Base-by-base conservation (phyloP, 352 stramenopile genomes). In the Globisporangium canariense region DNA sequence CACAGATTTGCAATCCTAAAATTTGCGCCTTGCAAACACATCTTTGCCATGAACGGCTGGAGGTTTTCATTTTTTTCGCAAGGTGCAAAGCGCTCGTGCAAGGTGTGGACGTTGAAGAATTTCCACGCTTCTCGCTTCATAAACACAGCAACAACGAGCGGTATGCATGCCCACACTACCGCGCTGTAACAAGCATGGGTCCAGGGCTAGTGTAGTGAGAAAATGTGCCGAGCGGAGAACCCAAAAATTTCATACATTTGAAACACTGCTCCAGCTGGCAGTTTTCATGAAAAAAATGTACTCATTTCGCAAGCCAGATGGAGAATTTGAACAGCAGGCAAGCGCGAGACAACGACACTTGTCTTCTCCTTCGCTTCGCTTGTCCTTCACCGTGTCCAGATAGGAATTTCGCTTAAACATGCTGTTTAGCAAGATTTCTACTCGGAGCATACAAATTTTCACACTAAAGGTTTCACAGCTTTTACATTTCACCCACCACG, bases 291-390 rank as follows among this genome's bases (percentile, higher is more conserved):
- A 34, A 32, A 38, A 38, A 61, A 9, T 25, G 55, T 18, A 16
- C 38, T n/a, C 30, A 38, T 52, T 61, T 52, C 55, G 25, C 55
- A 61, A 61, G 55, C 38, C 55, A 61, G 55, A 16, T 52, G 40
- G 28, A n/a, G 41, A 20, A 16, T 25, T 16, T 18, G 41, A 60
- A 16, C 58, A 64, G 58, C 58, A 57, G 36, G 46, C 16, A 22
- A 49, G 40, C 30, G 10, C 14, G 52, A 43, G 32, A 46, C 28
- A 30, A 45, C 52, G 30, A 45, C 13, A 7, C 32, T 16, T 28
- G 11, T 2, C 28, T 41, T 6, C 16, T 40, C 4, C 41, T 62
- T 38, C 13, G 18, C 10, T 52, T 38, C 36, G 20, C 22, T 32
- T 14, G 3, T 25, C 4, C 58, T 7, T 5, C 6, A 7, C 7